phyloP scores from a whole-genome alignment of 371 early-diverging fungal species.

The Lichtheimia ramosa region DNA sequence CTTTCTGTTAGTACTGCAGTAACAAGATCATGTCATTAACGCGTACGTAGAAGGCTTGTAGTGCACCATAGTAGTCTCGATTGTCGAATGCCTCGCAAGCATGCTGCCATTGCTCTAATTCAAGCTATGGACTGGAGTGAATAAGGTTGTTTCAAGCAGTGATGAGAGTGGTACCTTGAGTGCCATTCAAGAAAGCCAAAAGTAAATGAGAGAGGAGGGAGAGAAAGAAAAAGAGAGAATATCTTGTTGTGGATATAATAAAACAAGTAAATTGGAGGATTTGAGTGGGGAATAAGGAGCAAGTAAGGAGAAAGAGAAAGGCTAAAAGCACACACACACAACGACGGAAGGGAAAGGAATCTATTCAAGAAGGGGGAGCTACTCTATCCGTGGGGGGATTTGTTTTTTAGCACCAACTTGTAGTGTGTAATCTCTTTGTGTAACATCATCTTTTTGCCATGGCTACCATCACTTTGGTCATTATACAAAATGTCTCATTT shows the following conservation, averaged over 20 bases:
- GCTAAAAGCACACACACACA: neutral
- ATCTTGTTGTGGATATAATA: neutral
- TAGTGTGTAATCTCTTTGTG: too few species aligned
- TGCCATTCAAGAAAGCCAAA: slow-evolving; percentile 15
- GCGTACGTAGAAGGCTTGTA: slow-evolving; percentile 41
- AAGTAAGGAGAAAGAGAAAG: slow-evolving; percentile 5
- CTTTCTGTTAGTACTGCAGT: neutral
- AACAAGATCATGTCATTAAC: neutral
- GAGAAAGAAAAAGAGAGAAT: neutral
- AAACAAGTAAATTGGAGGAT: neutral
- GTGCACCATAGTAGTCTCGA: slow-evolving; percentile 37
- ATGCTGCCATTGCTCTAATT: slow-evolving; percentile 51
- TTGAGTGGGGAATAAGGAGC: neutral
- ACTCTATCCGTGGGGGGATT: too few species aligned
- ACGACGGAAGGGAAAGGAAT: slow-evolving; percentile 4
- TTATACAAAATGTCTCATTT: too few species aligned
- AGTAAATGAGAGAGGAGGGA: neutral
- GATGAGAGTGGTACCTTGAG: slow-evolving; percentile 18
- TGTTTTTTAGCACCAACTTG: too few species aligned
- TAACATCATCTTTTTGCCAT: too few species aligned
- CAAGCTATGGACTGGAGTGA: slow-evolving; percentile 28
- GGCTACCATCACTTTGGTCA: too few species aligned
- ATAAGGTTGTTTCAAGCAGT: neutral
- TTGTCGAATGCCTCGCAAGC: slow-evolving; percentile 48
- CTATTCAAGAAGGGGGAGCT: neutral